Evolutionary conservation across 192 early-diverging fungal genomes (phyloP), one percentile per base, ranked within the genome.

Genomic region (Dissophora globulifera): DNA sequence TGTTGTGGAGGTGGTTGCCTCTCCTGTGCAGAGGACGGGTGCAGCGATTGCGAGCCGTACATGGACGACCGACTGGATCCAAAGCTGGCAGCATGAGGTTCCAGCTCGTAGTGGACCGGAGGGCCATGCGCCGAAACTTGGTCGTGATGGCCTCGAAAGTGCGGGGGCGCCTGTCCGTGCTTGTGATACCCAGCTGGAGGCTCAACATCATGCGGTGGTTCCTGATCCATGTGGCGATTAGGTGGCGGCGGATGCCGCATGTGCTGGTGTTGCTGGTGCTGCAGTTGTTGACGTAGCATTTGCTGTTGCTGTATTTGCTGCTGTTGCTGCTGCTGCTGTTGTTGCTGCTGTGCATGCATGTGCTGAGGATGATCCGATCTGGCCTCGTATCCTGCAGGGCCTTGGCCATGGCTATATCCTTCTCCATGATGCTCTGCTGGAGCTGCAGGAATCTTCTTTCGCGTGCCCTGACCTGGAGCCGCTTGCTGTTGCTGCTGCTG

Each of bases 101-200:
- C 72, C 16, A 55, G 72, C 32, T 76, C 72, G 33, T 76, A 67
- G 27, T 56, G 62, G 5, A 40, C 45, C 30, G 42, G 72, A 22
- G 16, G 4, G 22, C 58, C 46, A 11, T 35, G 33, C 5, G 29
- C 52, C 6, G 53, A 25, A 16, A 20, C 33, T 4, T 35, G 35
- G 9, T 71, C 60, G 12, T 49, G 59, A 48, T 71, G 69, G 30
- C 27, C 32, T 20, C 69, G 69, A 20, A 42, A 60, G 11, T 60
- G 58, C 16, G 20, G 41, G 31, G 53, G 20, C 11, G 22, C 48
- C 17, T 58, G 61, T 15, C 43, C 15, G 16, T 62, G 69, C 23
- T 61, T 71, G 33, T 56, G 53, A 32, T 46, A 19, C 1, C 52
- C 60, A 19, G 50, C 53, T 2, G 12, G 32, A 11, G 52, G 35